A percentile compares a stretch with the other conserved stretches of the same genome.
Conservation (phyloP, 352 stramenopile species). For the Globisporangium viniferum region DNA sequence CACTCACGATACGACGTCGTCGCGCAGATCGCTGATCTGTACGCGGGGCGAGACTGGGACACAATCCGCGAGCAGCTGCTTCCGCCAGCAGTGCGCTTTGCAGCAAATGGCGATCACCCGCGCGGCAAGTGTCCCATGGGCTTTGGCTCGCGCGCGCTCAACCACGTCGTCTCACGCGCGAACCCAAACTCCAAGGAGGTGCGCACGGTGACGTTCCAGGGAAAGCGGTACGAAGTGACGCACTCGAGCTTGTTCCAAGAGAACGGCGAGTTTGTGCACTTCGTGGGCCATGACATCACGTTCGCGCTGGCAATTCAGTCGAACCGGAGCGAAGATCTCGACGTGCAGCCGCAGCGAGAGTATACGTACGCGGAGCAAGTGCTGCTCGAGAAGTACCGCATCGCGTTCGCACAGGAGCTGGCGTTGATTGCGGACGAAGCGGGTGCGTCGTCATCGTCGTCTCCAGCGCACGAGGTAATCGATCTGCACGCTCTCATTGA, state of each 20-base stretch:
- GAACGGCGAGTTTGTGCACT: conserved; percentile 37
- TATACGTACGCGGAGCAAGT: conserved; percentile 65
- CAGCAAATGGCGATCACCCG: conserved; percentile 16
- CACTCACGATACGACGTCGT: conserved; percentile 44
- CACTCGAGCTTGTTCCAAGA: conserved; percentile 48
- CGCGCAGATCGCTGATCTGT: conserved; percentile 46
- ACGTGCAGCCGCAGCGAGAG: conserved; percentile 26
- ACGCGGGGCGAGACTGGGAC: conserved; percentile 40
- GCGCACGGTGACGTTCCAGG: conserved; percentile 51
- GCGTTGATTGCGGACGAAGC: conserved; percentile 17
- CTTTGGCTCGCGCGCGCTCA: conserved; percentile 39
- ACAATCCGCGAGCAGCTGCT: conserved; percentile 34
- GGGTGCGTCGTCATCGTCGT: neutral
- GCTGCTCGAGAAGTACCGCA: conserved; percentile 49
- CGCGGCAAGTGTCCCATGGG: conserved; percentile 55
- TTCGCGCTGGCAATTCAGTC: conserved; percentile 51
- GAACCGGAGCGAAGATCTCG: conserved; percentile 31
- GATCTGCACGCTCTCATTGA: conserved; percentile 49
- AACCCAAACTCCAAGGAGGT: conserved; percentile 21
- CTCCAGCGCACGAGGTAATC: conserved; percentile 8
- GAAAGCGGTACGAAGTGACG: conserved; percentile 50
- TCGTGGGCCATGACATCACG: conserved; percentile 65
- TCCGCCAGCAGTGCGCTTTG: conserved; percentile 14
- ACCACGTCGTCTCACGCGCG: conserved; percentile 22
- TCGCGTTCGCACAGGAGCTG: conserved; percentile 39